Evolutionary conservation across 371 early-diverging fungal species (phyloP).

Genomic region (Furculomyces boomerangus): DNA sequence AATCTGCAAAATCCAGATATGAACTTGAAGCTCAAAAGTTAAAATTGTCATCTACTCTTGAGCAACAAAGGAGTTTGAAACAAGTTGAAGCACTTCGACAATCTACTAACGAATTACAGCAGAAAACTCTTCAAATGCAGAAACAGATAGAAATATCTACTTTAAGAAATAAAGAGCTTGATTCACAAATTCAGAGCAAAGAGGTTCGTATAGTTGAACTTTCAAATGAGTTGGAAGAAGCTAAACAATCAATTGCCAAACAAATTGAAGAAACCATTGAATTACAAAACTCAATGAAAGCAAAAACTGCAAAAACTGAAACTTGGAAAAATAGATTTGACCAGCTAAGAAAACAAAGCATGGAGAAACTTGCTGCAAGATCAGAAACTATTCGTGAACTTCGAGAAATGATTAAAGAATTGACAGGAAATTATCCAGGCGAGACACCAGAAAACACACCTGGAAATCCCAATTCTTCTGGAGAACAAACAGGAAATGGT

Average conservation of each 20-base stretch:
- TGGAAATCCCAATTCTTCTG: background rate
- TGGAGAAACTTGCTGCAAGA: conserved; percentile 1
- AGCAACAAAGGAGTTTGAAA: conserved; percentile 5
- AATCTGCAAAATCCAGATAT: conserved; percentile 10
- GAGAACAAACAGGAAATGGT: too few species aligned
- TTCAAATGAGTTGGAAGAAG: background rate
- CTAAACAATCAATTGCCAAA: background rate
- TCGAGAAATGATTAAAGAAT: background rate
- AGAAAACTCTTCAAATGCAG: too few species aligned
- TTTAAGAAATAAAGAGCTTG: conserved; percentile 12
- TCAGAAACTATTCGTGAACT: conserved; percentile 1
- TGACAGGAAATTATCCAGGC: background rate
- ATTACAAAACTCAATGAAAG: background rate
- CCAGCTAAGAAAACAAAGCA: background rate
- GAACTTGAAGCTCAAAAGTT: conserved; percentile 9
- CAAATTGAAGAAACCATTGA: background rate
- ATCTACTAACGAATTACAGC: too few species aligned
- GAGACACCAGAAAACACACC: background rate
- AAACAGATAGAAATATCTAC: too few species aligned
- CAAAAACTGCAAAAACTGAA: background rate
- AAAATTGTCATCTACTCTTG: conserved; percentile 10
- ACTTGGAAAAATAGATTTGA: conserved; percentile 3
- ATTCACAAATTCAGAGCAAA: too few species aligned
- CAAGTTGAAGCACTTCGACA: conserved; percentile 6
- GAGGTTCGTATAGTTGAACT: too few species aligned